Conservation (phyloP, 1,139 yeast species). For the Pichia sp. region DNA sequence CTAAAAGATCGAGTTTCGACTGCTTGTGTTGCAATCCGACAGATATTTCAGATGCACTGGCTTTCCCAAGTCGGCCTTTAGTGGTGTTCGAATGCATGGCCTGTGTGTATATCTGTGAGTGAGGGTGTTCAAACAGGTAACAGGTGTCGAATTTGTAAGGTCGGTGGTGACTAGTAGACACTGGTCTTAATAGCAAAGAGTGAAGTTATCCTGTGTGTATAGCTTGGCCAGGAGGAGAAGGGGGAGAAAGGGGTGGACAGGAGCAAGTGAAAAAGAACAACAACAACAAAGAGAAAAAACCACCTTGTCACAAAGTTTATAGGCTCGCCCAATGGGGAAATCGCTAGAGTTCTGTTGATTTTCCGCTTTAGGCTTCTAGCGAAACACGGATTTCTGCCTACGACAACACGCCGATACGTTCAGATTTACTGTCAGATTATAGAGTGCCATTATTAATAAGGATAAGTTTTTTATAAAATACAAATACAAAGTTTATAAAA, state of each 20-base stretch:
- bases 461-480: neutral
- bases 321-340: slow-evolving; percentile 1
- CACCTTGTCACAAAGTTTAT: neutral
- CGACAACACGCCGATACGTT: too few relatives aligned
- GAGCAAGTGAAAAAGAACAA: neutral
- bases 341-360: neutral
- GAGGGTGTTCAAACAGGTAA: neutral
- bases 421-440: too few relatives aligned
- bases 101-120: neutral
- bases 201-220: too few relatives aligned
- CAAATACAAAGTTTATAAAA: neutral
- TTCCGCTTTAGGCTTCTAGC: too few relatives aligned
- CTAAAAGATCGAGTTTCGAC: slow-evolving; percentile 62
- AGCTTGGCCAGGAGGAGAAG: neutral
- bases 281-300: neutral
- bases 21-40: slow-evolving; percentile 25
- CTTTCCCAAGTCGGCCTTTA: neutral
- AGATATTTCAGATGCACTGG: neutral
- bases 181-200: too few relatives aligned
- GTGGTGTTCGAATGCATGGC: neutral
- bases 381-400: too few relatives aligned
- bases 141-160: too few relatives aligned
- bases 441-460: too few relatives aligned
- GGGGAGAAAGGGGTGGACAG: neutral
- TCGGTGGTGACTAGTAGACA: too few relatives aligned